Evolutionary conservation across 164 flowering plant species (phyloP), one percentile per base, ranked within the genome.

Genomic region (Piper betle): DNA sequence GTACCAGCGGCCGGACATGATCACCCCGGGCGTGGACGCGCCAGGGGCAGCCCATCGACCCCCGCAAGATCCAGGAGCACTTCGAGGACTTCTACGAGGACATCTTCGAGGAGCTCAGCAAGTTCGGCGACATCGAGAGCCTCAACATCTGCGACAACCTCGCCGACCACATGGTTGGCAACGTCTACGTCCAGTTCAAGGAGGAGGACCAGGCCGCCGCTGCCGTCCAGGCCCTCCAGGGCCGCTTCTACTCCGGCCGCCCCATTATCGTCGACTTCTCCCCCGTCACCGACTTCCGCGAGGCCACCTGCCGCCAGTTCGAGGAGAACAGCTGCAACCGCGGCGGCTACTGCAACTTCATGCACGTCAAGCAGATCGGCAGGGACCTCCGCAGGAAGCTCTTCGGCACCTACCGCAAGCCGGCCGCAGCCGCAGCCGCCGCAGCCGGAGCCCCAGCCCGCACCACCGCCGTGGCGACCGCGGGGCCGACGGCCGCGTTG

Each of bases 141-240:
- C 83, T 88, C 55, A 83, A 85, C 58, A 71, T 87, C 25, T 87
- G 91, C 53, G 91, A 87, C 62, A 87, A 87, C 48, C 74, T 87
- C 20, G 89, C 91, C 1, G 89, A 83, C 68, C 95, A 85, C 71
- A 82, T 87, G 96, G 77, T 85, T n/a, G 96, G 96, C 0, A 88
- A 88, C 65, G 96, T 88, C 4, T 88, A 84, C 42, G 87, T 77
- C 18, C 93, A 82, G 74, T 88, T 88, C 75, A 84, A 72, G 69
- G 96, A 88, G 80, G 93, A 88, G 69, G 93, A 86, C 7, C 88
- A 88, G 59, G 96, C 96, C 1, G 86, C 84, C 2, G 81, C 84
- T 2, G 96, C 96, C 6, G 52, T 88, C 11, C 78, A 76, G 63
- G 78, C 80, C 15, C 62, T 87, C 20, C 79, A 74, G 50, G 91